Conservation (phyloP, 768 basidiomycete genomes). For the Leccinum pellstonianum region DNA sequence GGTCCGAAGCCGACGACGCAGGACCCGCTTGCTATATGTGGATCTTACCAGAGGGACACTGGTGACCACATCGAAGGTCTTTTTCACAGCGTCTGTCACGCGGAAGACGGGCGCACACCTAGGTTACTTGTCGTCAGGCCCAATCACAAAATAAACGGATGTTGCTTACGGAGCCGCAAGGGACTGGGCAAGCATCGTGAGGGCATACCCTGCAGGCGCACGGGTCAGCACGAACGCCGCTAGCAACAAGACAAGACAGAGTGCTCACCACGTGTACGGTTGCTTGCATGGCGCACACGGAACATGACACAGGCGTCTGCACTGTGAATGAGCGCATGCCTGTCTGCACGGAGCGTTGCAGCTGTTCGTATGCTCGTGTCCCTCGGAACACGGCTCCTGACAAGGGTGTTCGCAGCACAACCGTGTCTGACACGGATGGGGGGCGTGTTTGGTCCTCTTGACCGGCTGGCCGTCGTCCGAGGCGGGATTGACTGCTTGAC, state of each 20-base stretch:
- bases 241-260: not conserved
- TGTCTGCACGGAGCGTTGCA: conserved; percentile 54
- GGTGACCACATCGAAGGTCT: conserved; percentile 57
- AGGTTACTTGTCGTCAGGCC: not conserved
- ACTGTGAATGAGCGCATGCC: conserved; percentile 52
- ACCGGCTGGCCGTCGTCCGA: conserved; percentile 1
- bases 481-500: no score
- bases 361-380: conserved; percentile 46
- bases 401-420: conserved; percentile 57
- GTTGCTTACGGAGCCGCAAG: conserved; percentile 63
- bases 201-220: conserved; percentile 44
- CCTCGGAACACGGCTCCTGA: conserved; percentile 43
- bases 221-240: conserved; percentile 3
- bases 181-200: conserved; percentile 56
- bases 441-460: conserved; percentile 36
- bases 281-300: conserved; percentile 65
- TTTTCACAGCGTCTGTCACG: conserved; percentile 55
- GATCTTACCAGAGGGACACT: conserved; percentile 60
- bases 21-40: conserved; percentile 45
- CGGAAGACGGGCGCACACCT: conserved; percentile 67
- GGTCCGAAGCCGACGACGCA: conserved; percentile 44
- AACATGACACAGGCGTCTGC: conserved; percentile 45
- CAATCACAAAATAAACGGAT: not conserved
- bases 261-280: conserved; percentile 51
- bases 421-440: conserved; percentile 33